Evolutionary conservation across 2,329 filamentous ascomycete genomes (phyloP).

Genomic region (Alternaria triticimaculans): DNA sequence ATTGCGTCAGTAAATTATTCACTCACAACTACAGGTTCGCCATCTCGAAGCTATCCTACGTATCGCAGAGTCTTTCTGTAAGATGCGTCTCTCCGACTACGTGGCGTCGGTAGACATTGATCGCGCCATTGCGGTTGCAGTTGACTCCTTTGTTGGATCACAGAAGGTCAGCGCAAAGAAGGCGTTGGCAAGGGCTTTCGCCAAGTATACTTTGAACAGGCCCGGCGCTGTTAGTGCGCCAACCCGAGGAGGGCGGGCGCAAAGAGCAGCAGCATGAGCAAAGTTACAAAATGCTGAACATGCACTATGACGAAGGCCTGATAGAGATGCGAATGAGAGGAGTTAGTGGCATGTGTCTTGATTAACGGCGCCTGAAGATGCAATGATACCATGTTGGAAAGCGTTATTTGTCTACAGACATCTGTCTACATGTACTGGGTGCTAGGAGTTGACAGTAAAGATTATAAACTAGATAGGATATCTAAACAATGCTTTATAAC

Average conservation of each 20-base stretch:
- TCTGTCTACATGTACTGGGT: neutral
- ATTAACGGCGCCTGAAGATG: constrained; percentile 7
- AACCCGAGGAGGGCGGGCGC: constrained; percentile 32
- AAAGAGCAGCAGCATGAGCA: constrained; percentile 38
- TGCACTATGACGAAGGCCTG: neutral
- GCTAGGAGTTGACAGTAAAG: neutral
- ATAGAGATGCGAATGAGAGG: constrained; percentile 2
- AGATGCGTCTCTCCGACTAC: constrained; percentile 98
- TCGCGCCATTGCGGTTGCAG: constrained; percentile 93
- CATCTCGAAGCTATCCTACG: constrained; percentile 98
- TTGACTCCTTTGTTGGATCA: constrained; percentile 93
- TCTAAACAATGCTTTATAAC: neutral
- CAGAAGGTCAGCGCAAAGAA: constrained; percentile 99
- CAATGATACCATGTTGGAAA: constrained; percentile 25
- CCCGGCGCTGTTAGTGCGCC: constrained; percentile 51
- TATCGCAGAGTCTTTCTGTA: constrained; percentile 91
- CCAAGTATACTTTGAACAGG: constrained; percentile 74
- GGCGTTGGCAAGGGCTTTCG: constrained; percentile 89
- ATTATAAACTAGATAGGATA: neutral
- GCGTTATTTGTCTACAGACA: neutral
- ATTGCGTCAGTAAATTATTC: neutral
- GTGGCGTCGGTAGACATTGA: constrained; percentile 91
- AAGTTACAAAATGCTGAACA: neutral
- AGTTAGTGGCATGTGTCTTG: constrained; percentile 7
- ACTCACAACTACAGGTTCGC: constrained; percentile 71